phyloP scores from a whole-genome alignment of 371 early-diverging fungal genomes.

The Mortierella sp. region DNA sequence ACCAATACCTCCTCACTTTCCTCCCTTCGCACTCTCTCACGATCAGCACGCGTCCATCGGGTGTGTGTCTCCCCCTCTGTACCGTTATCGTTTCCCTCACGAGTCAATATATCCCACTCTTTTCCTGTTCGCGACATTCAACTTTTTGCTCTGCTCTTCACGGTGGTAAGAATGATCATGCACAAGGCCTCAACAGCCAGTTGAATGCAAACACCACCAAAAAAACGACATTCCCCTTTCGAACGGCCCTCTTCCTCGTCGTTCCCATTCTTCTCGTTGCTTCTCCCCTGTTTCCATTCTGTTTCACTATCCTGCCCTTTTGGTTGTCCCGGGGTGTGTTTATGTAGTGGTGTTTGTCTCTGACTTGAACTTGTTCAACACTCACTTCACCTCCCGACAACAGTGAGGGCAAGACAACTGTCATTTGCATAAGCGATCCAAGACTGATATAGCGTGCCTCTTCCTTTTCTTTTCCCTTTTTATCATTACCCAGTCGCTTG shows the following conservation, averaged over 20 bases:
- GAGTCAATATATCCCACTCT: background rate
- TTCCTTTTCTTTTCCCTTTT: background rate
- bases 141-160: background rate
- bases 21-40: background rate
- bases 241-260: background rate
- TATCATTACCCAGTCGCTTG: background rate
- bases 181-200: background rate
- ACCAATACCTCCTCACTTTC: background rate
- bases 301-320: background rate
- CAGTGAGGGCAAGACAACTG: background rate
- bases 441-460: background rate
- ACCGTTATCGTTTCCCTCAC: too few species aligned
- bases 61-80: background rate
- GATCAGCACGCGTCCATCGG: conserved; percentile 4
- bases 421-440: conserved; percentile 1
- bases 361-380: background rate
- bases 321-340: background rate
- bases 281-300: background rate
- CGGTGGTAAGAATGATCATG: background rate
- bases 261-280: background rate
- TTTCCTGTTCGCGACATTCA: background rate
- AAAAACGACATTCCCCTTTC: background rate
- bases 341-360: background rate
- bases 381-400: conserved; percentile 2
- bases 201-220: background rate